Evolutionary conservation across 768 basidiomycete species (phyloP).

Genomic region (Zangia roseola): DNA sequence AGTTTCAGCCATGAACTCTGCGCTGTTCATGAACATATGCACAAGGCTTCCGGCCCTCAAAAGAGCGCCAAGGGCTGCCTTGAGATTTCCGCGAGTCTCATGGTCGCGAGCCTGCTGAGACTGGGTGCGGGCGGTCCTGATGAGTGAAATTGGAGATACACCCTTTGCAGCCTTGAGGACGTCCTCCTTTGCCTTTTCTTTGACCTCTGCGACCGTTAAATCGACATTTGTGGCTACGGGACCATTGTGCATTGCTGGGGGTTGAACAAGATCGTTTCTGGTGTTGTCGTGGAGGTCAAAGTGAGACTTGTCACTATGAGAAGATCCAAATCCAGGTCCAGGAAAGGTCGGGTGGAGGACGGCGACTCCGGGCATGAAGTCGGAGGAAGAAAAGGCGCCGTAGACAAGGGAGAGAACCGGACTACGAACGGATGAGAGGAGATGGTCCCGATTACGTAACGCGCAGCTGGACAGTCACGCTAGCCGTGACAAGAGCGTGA

Average conservation of each 20-base stretch:
- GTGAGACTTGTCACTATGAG: constrained; percentile 21
- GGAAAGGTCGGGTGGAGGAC: constrained; percentile 39
- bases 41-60: constrained; percentile 61
- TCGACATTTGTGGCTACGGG: constrained; percentile 21
- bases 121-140: constrained; percentile 61
- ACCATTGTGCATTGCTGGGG: constrained; percentile 43
- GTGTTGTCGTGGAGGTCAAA: constrained; percentile 12
- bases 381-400: not conserved
- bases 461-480: constrained; percentile 19
- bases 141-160: constrained; percentile 58
- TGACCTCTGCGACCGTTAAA: constrained; percentile 46
- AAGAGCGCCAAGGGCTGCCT: constrained; percentile 56
- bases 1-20: constrained; percentile 54
- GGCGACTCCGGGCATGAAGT: constrained; percentile 41
- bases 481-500: constrained; percentile 11
- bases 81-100: constrained; percentile 60
- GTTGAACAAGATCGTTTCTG: constrained; percentile 14
- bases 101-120: constrained; percentile 47
- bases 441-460: constrained; percentile 26
- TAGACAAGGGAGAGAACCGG: constrained; percentile 12
- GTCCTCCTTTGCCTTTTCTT: constrained; percentile 44
- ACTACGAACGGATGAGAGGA: constrained; percentile 14
- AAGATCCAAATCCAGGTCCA: constrained; percentile 31
- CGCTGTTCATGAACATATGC: constrained; percentile 56
- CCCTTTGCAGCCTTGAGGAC: constrained; percentile 55